Evolutionary conservation across 805 yeast species (phyloP), one percentile per base, ranked within the genome.

Genomic region (Cyberlindnera nakhonratchasimensis): DNA sequence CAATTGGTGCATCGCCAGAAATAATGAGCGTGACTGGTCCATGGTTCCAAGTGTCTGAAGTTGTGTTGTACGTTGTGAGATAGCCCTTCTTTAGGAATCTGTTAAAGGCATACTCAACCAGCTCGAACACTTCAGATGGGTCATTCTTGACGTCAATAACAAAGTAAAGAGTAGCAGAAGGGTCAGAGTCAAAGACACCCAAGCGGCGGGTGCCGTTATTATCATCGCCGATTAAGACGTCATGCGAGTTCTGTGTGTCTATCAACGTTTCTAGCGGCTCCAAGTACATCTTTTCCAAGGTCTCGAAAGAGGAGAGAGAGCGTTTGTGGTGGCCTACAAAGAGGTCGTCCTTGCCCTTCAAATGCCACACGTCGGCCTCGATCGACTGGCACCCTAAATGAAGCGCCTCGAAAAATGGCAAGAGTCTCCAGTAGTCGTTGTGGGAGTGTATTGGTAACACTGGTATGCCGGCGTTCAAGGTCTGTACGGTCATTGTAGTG

Each of bases 121-220:
- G 58, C 2, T 63, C 59, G 58, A 75, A 82, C 1, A 80, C 72
- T 18, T 51, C 46, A n/a, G 56, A 54, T 2, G 65, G 66, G 18
- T 63, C 61, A n/a, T 84, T 77, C 54, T 81, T 81, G 52, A 80
- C 67, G 59, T 85, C 91, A 51, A 84, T 67, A 64, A 80, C 78
- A 23, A 84, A 63, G 56, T 73, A 78, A 16, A 81, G 59, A 2
- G 86, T 75, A n/a, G 67, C 61, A 38, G 64, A 69, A 0, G 76
- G 72, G 26, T 72, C 69, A 36, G 67, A 42, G 58, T 54, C 42
- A 17, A 53, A 52, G 45, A 58, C 42, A 53, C 59, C 50, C 9
- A 38, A 34, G n/a, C 43, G 45, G 5, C 26, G 4, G 8, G 30
- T 17, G 2, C 21, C 33, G 11, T 35, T n/a, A n/a, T n/a, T n/a